Evolutionary conservation across 805 yeast species (phyloP).

Genomic region (Candida oleophila): DNA sequence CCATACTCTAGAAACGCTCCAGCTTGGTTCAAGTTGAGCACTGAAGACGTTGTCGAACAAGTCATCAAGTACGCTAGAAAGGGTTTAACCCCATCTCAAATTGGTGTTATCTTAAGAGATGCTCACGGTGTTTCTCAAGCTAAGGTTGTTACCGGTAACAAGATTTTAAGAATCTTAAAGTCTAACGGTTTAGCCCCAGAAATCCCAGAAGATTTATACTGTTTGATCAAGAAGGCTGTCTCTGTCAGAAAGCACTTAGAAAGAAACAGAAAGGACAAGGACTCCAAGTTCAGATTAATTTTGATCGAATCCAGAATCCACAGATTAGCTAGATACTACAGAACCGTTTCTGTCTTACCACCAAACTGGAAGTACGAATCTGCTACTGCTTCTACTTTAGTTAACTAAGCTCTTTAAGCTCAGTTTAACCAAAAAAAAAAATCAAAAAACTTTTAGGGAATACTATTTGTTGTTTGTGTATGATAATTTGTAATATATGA

Average conservation of each 20-base stretch:
- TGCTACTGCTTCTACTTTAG: conserved; percentile 99
- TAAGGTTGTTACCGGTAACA: conserved; percentile 97
- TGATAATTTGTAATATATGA: background rate
- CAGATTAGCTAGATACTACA: conserved; percentile 99
- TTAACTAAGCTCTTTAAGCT: conserved; percentile 61
- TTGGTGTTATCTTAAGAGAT: conserved; percentile 99
- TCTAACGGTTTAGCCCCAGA: conserved; percentile 99
- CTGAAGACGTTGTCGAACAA: conserved; percentile 96
- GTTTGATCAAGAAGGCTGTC: conserved; percentile 99
- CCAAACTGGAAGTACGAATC: conserved; percentile 99
- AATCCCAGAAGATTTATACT: conserved; percentile 99
- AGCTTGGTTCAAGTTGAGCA: conserved; percentile 97
- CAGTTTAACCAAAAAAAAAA: background rate
- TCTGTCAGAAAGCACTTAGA: conserved; percentile 99
- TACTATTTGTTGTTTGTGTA: background rate
- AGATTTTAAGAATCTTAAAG: conserved; percentile 98
- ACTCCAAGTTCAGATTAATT: conserved; percentile 99
- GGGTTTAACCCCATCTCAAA: conserved; percentile 99
- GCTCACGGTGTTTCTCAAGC: conserved; percentile 99
- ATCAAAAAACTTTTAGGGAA: conserved; percentile 3
- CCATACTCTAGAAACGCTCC: conserved; percentile 99
- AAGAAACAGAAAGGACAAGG: conserved; percentile 99
- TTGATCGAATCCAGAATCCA: conserved; percentile 99
- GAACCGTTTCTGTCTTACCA: conserved; percentile 98
- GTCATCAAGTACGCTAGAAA: conserved; percentile 99